Conservation (phyloP, 192 early-diverging fungal genomes). For the Oehlia diaphana region DNA sequence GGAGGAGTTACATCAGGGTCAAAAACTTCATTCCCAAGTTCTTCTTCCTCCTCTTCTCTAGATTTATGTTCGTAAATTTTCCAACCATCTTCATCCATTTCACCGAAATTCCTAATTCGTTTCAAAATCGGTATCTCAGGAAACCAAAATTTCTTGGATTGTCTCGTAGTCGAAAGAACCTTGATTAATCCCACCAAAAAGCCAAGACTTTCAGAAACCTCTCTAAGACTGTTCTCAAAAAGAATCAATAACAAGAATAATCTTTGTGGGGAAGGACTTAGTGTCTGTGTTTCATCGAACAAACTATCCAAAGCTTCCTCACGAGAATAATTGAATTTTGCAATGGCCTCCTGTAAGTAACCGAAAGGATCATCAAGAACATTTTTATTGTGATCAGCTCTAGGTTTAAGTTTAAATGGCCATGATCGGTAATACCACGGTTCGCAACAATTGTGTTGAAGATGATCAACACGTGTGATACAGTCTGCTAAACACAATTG, state of each 20-base stretch:
- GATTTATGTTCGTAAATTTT: conserved; percentile 14
- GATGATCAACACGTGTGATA: conserved; percentile 3
- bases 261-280: conserved; percentile 22
- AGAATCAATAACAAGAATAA: not conserved
- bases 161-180: not conserved
- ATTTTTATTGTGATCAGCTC: not conserved
- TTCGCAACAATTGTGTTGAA: conserved; percentile 10
- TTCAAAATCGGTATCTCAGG: conserved; percentile 18
- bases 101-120: conserved; percentile 1
- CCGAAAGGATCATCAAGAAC: conserved; percentile 11
- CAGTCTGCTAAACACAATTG: conserved; percentile 24
- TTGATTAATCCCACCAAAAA: conserved; percentile 12
- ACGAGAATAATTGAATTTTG: conserved; percentile 3
- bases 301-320: not conserved
- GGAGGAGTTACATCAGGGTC: conserved; percentile 40
- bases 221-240: conserved; percentile 17
- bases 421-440: conserved; percentile 11
- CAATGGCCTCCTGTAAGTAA: not conserved
- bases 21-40: not conserved
- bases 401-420: not conserved
- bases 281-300: not conserved
- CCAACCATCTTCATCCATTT: conserved; percentile 11
- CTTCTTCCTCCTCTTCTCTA: not conserved
- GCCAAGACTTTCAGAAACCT: not conserved
- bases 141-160: not conserved